phyloP scores from a whole-genome alignment of 345 rosid genomes.

The Salix suchowensis region DNA sequence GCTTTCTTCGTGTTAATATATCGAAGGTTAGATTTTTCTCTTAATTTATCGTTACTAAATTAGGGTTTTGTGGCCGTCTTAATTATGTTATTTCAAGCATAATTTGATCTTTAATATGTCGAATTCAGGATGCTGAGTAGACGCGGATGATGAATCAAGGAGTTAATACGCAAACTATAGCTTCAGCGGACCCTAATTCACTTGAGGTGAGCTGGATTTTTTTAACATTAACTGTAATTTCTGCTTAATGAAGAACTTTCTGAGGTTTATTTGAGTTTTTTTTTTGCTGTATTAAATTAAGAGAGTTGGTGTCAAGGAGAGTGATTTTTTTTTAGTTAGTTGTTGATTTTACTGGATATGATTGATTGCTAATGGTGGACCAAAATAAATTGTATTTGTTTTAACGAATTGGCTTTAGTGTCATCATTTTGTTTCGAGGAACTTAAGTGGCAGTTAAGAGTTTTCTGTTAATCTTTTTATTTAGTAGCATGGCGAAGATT shows the following conservation, averaged over 20 bases:
- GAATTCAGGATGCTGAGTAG: conserved; percentile 43
- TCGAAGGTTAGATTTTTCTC: conserved; percentile 11
- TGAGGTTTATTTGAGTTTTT: neutral
- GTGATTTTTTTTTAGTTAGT: neutral
- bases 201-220: conserved; percentile 49
- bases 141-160: conserved; percentile 74
- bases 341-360: neutral
- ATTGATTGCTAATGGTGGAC: neutral
- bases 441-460: neutral
- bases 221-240: neutral
- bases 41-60: neutral
- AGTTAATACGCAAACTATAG: conserved; percentile 51
- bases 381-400: neutral
- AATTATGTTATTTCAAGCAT: neutral
- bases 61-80: conserved; percentile 29
- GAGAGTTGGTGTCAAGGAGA: neutral
- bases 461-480: neutral
- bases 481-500: neutral
- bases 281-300: neutral
- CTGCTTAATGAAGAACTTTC: neutral
- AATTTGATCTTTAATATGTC: neutral
- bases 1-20: neutral
- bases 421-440: neutral
- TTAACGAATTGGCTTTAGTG: neutral
- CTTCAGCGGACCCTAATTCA: conserved; percentile 56